phyloP scores from a whole-genome alignment of 441 rosid species.

The Viola pubescens region DNA sequence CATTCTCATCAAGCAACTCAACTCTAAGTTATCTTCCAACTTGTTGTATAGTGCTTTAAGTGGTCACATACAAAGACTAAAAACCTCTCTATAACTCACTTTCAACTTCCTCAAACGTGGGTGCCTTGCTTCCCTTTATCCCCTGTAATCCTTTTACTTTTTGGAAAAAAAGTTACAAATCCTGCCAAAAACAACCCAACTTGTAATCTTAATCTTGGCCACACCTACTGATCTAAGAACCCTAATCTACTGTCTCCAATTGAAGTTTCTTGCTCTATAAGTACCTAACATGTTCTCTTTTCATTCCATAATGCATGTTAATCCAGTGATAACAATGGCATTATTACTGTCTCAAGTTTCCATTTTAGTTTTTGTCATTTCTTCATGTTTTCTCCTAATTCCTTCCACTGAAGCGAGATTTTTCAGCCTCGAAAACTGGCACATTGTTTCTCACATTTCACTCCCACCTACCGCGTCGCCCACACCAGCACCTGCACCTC shows the following conservation, averaged over 20 bases:
- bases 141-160: neutral
- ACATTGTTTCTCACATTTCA: conserved; percentile 17
- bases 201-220: conserved; percentile 15
- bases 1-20: neutral
- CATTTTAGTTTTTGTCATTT: conserved; percentile 4
- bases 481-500: conserved; percentile 11
- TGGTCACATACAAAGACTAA: conserved; percentile 10
- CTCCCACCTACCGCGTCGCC: conserved; percentile 11
- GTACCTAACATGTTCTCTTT: conserved; percentile 7
- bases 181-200: conserved; percentile 4
- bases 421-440: conserved; percentile 5
- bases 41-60: conserved; percentile 13
- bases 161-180: conserved; percentile 2
- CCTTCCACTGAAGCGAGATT: conserved; percentile 8
- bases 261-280: conserved; percentile 14
- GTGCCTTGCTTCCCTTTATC: conserved; percentile 14
- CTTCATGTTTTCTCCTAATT: neutral
- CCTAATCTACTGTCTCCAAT: conserved; percentile 7
- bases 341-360: conserved; percentile 1
- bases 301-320: neutral
- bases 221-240: conserved; percentile 19
- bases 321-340: conserved; percentile 15
- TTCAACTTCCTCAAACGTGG: conserved; percentile 21
- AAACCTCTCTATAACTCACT: neutral
- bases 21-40: neutral